These are phyloP conservation scores for Aspergillus tubingensis DNA, from an alignment of 2,329 filamentous ascomycete genomes.

Conservation along the genomic window DNA sequence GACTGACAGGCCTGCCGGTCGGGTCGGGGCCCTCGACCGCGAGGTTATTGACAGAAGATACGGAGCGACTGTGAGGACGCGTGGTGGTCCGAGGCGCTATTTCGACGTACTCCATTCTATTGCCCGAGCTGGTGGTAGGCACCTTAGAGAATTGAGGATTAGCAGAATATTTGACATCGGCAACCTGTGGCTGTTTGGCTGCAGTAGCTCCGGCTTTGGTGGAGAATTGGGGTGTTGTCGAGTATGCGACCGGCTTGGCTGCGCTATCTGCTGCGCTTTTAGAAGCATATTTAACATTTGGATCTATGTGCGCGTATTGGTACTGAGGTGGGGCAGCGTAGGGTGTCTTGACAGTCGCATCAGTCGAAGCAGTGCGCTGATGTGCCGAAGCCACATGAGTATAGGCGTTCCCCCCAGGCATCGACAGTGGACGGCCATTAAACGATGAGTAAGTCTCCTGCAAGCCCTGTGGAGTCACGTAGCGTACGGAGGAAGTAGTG, in stretches of 20 bases:
- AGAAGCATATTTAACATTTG: constrained; percentile 42
- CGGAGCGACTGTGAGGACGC: constrained; percentile 38
- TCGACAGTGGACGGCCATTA: constrained; percentile 16
- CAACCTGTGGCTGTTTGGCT: constrained; percentile 11
- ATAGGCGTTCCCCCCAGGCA: constrained; percentile 17
- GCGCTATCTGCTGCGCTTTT: constrained; percentile 27
- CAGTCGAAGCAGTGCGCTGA: constrained; percentile 34
- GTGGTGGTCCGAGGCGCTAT: constrained; percentile 31
- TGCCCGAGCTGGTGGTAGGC: constrained; percentile 26
- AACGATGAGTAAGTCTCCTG: constrained; percentile 26
- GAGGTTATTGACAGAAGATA: constrained; percentile 43
- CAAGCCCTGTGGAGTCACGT: constrained; percentile 26
- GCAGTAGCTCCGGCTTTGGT: constrained; percentile 21
- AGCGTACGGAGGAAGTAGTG: constrained; percentile 34
- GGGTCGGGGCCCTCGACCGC: constrained; percentile 37
- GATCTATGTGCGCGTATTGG: constrained; percentile 45
- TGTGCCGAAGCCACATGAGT: constrained; percentile 26
- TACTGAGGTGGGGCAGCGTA: constrained; percentile 38
- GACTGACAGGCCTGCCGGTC: constrained; percentile 69
- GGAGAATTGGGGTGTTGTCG: constrained; percentile 26
- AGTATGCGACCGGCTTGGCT: constrained; percentile 27
- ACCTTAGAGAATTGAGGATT: constrained; percentile 23
- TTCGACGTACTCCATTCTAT: constrained; percentile 36
- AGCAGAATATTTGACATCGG: constrained; percentile 17
- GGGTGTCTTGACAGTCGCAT: constrained; percentile 20